Evolutionary conservation across 768 basidiomycete species (phyloP), one percentile per base, ranked within the genome.

Genomic region (Tulasnella sp.): DNA sequence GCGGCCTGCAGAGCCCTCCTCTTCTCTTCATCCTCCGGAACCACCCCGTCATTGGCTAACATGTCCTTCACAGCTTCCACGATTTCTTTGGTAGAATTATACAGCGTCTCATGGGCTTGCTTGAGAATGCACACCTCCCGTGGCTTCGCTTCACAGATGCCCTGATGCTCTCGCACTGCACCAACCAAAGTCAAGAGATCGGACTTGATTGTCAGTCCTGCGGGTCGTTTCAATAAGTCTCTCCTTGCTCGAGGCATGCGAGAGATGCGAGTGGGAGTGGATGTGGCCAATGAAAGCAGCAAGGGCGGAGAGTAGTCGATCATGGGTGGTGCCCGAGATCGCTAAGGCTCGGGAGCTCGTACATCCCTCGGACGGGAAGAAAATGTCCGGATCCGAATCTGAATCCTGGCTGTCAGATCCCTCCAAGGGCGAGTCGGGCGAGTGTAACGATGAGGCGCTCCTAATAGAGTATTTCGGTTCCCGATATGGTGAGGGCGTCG

Each of bases 251-350:
- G 95, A 94, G 0, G 97, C 94, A 84, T 98, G 96, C 39, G 94
- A 94, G 55, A 89, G 87, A 69, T 94, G 91, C 29, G 93, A 91
- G 86, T 98, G 93, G 20, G 94, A 93, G 82, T 99, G 97, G 1
- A 95, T 93, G 83, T 98, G 96, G 0, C 96, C 97, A 81, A 99
- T 98, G 83, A 99, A 96, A 6, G 96, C 97, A 29, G 98, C 96
- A 82, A 98, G 95, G 26, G 95, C 93, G 5, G 95, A 97, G 15
- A 99, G 87, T 81, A 96, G 93, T 72, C 92, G 89, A 82, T 98
- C 96, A 83, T 98, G 95, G 16, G 93, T 93, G 80, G 87, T 85
- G n/a, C 92, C 90, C 67, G 97, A 87, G 9, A 91, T 90, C 78
- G 92, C 91, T 84, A 92, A 87, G 6, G 94, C 89, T 81, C 93